Evolutionary conservation across 805 yeast species (phyloP).

Genomic region (Wickerhamiella musiphila): DNA sequence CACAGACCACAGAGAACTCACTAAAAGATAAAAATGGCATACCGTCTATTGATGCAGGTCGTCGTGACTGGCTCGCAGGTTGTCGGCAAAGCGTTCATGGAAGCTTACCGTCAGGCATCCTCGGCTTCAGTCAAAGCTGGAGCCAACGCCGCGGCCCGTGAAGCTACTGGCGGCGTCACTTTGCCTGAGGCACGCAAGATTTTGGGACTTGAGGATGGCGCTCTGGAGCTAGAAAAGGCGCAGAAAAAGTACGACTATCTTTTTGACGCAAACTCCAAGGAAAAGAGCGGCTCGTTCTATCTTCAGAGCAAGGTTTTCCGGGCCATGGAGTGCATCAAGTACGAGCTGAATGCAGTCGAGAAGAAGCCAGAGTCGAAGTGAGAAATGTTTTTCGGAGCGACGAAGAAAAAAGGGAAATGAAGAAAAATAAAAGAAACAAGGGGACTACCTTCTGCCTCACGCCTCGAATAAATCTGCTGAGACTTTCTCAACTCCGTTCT

Average conservation of each 20-base stretch:
- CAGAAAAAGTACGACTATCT: conserved; percentile 64
- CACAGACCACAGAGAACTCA: not conserved
- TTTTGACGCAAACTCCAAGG: conserved; percentile 79
- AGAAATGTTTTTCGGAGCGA: no score
- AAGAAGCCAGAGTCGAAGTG: conserved; percentile 4
- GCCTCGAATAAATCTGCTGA: no score
- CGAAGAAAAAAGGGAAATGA: no score
- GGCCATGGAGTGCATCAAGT: conserved; percentile 80
- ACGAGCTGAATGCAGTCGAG: conserved; percentile 40
- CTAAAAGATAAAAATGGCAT: conserved; percentile 38
- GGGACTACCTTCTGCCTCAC: not conserved
- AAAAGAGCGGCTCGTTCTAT: conserved; percentile 91
- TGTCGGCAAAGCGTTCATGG: conserved; percentile 89
- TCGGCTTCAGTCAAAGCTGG: conserved; percentile 65
- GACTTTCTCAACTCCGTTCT: no score
- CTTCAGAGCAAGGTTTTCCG: conserved; percentile 83
- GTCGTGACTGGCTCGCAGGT: conserved; percentile 89
- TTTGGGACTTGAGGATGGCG: conserved; percentile 51
- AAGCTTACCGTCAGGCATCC: conserved; percentile 91
- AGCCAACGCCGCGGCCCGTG: conserved; percentile 27
- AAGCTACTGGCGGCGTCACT: conserved; percentile 54
- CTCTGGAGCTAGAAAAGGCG: conserved; percentile 31
- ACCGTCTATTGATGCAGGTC: conserved; percentile 76
- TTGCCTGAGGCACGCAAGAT: conserved; percentile 86
- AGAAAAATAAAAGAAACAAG: not conserved